phyloP scores from a whole-genome alignment of 83 land plant species.

The Diphasiastrum complanatum region DNA sequence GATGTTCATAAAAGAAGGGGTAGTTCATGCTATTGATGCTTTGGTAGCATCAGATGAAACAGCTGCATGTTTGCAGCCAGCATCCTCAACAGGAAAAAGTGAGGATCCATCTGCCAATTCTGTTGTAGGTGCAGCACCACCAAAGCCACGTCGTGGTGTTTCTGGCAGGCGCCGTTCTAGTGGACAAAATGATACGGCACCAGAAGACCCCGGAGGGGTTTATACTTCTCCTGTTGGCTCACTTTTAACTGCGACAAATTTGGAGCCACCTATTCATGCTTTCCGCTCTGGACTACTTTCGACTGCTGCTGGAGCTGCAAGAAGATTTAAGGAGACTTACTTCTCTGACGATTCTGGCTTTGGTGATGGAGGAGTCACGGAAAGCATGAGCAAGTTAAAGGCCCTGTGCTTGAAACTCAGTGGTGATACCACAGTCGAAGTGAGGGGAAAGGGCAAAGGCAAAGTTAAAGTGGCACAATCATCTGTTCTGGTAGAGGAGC shows the following conservation, averaged over 20 bases:
- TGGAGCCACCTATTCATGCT: slow-evolving; percentile 38
- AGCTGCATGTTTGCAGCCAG: slow-evolving; percentile 27
- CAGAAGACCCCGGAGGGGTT: slow-evolving; percentile 53
- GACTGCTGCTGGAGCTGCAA: slow-evolving; percentile 56
- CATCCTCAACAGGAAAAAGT: slow-evolving; percentile 40
- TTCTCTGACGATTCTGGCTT: slow-evolving; percentile 67
- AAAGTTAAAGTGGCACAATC: slow-evolving; percentile 62
- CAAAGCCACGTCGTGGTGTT: slow-evolving; percentile 59
- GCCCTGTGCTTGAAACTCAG: slow-evolving; percentile 58
- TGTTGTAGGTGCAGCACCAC: slow-evolving; percentile 27
- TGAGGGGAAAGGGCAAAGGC: slow-evolving; percentile 73
- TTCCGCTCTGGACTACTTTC: slow-evolving; percentile 51
- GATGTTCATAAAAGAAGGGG: slow-evolving; percentile 95
- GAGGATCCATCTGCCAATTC: slow-evolving; percentile 44
- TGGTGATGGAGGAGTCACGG: slow-evolving; percentile 64
- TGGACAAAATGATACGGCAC: slow-evolving; percentile 32
- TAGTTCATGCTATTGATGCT: slow-evolving; percentile 87
- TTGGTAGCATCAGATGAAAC: slow-evolving; percentile 45
- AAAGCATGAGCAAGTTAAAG: slow-evolving; percentile 69
- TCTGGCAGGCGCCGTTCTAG: slow-evolving; percentile 47
- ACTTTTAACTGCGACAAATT: slow-evolving; percentile 35
- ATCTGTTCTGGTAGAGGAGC: slow-evolving; percentile 50
- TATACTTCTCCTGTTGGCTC: slow-evolving; percentile 45
- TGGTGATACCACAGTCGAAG: slow-evolving; percentile 40
- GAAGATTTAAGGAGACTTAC: slow-evolving; percentile 61